Base-by-base conservation (phyloP, 1,284 basidiomycete genomes). In the Cutaneotrichosporon cutaneum region DNA sequence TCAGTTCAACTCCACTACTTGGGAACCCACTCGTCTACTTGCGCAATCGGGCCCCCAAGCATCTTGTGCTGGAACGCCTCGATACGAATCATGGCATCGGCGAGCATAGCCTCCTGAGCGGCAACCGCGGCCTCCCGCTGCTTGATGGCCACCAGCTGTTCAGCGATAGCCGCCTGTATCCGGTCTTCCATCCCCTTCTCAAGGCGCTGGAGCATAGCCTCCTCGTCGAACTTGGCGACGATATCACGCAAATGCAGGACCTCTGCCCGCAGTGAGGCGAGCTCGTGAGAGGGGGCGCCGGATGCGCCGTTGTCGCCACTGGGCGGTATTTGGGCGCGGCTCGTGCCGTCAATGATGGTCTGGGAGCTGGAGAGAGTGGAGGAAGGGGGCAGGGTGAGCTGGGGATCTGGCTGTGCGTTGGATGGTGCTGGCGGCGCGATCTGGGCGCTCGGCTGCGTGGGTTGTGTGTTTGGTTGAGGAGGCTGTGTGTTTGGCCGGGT, bases 101-200 rank as follows among this genome's bases (percentile, higher is more conserved):
- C 53, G 0, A 73, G 52, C 33, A 60, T 56, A 13, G 64, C 56
- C 55, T 71, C 66, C n/a, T 70, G 58, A 5, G 62, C 58, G 27
- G 61, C 45, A 27, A 75, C 47, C 9, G 42, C 30, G 35, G 60
- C 56, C 39, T 61, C 65, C 58, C 68, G 56, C 24, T 59, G 26
- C 30, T 62, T 57, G 13, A 65, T 36, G 0, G 54, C 3, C 0
- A 36, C 42, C 32, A 61, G 18, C 16, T 61, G 59, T 0, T 26
- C 57, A 10, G 45, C 6, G 7, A 59, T 35, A 5, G 32, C 13
- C 0, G 24, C 30, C 11, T 54, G 11, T 21, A 58, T 30, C 30
- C 27, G 44, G 2, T 44, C 56, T 9, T 45, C 47, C 4, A 64
- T 21, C 32, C 36, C 52, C 21, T 22, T 14, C 16, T 62, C 61